A percentile compares a stretch with the other conserved stretches of the same genome.
These are phyloP conservation scores for Chlamydomonas schloesseri DNA, from an alignment of 139 green algal species.

Conservation along the genomic window DNA sequence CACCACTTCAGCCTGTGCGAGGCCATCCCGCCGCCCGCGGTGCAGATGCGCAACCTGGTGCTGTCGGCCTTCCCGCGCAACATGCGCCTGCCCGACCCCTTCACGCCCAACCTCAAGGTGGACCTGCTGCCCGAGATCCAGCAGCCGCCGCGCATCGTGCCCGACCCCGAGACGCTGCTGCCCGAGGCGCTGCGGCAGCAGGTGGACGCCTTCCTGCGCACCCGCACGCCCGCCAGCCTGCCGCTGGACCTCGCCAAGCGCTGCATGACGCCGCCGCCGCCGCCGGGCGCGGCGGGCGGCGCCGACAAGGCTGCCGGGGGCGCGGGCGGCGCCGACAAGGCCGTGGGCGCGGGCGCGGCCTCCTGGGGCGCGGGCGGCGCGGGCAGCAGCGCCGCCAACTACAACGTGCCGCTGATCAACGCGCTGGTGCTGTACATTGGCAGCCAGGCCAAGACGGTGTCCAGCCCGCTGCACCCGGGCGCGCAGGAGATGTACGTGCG, in stretches of 20 bases:
- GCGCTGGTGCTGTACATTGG: constrained; percentile 95
- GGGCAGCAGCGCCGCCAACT: constrained; percentile 58
- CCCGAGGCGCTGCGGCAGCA: constrained; percentile 72
- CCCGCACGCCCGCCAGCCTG: constrained; percentile 62
- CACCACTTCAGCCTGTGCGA: constrained; percentile 96
- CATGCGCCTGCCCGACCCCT: constrained; percentile 98
- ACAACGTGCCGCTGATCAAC: constrained; percentile 92
- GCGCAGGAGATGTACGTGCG: constrained; percentile 57
- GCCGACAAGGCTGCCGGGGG: not conserved
- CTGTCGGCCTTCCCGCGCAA: constrained; percentile 96
- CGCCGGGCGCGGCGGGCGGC: not conserved
- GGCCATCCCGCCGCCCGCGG: constrained; percentile 91
- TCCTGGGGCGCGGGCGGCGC: not conserved
- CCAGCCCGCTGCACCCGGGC: constrained; percentile 17
- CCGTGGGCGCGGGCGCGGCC: not conserved
- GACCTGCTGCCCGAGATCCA: constrained; percentile 96
- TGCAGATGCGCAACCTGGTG: constrained; percentile 99
- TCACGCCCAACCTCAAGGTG: constrained; percentile 98
- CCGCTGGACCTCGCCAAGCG: constrained; percentile 70
- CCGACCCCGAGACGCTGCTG: constrained; percentile 74
- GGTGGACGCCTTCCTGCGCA: constrained; percentile 71
- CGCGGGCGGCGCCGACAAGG: constrained; percentile 1
- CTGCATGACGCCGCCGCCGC: constrained; percentile 62
- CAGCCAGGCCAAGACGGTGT: constrained; percentile 55
- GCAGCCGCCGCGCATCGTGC: constrained; percentile 79